Evolutionary conservation across 305 asterid species (phyloP).

Genomic region (Fraxinus baroniana): DNA sequence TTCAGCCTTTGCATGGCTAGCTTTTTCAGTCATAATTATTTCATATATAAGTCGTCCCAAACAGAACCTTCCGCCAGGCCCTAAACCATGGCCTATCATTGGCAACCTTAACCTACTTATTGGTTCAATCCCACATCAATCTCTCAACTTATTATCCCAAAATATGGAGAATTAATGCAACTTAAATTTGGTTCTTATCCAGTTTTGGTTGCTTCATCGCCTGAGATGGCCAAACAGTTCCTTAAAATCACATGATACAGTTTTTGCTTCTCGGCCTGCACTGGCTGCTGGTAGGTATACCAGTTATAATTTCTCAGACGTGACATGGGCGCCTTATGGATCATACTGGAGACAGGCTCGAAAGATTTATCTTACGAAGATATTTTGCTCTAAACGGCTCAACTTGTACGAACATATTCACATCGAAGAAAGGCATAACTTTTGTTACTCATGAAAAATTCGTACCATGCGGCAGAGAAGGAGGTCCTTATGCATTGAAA

Average conservation of each 20-base stretch:
- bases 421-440: constrained; percentile 18
- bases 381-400: constrained; percentile 9
- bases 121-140: constrained; percentile 28
- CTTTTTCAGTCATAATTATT: constrained; percentile 1
- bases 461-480: too few relatives aligned
- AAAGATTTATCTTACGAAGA: constrained; percentile 6
- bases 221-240: constrained; percentile 37
- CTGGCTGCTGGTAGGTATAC: constrained; percentile 28
- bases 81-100: constrained; percentile 40
- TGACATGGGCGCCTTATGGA: constrained; percentile 19
- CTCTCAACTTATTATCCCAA: constrained; percentile 23
- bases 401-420: constrained; percentile 13
- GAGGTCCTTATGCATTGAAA: not conserved
- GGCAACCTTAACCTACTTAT: constrained; percentile 33
- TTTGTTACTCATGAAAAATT: not conserved
- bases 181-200: constrained; percentile 24
- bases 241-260: constrained; percentile 22
- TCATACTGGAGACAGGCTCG: constrained; percentile 22
- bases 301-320: constrained; percentile 22
- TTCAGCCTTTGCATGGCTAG: not conserved
- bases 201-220: constrained; percentile 32
- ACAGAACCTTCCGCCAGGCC: constrained; percentile 34
- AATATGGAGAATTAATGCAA: constrained; percentile 14
- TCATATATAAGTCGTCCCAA: not conserved
- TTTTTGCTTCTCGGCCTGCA: constrained; percentile 29